Evolutionary conservation across 441 rosid species (phyloP), one percentile per base, ranked within the genome.

Genomic region (Adansonia madagascariensis): DNA sequence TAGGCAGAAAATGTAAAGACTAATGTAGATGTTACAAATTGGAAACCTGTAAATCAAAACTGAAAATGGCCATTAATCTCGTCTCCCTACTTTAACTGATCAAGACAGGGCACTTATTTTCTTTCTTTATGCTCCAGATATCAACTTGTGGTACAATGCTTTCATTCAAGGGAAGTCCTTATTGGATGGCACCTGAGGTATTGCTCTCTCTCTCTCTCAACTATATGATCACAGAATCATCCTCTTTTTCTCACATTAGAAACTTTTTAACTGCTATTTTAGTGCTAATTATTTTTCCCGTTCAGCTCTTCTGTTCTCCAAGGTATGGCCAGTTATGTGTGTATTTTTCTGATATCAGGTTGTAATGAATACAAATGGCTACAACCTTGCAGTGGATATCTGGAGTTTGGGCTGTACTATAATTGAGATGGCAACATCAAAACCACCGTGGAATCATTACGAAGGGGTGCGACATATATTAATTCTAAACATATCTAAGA

Each of bases 181-280:
- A 92, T 78, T 95, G 99, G 99, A 95, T 95, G 98, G 99, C 99
- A 59, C 99, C 99, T 41, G 99, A 95, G 99, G 99, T 95, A 89
- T 49, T 66, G 41, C 63, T 44, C 61, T n/a, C 73, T 46, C 59
- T 72, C 63, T 31, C 14, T 22, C 31, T 39, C 43, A 27, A 27
- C 31, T 27, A 27, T 27, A 27, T 27, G 31, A 27, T 27, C 31
- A 27, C 31, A 2, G 31, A 27, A 27, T 27, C 31, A 27, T 27
- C 31, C 31, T 27, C 31, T 27, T 27, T 27, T 27, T 27, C 31
- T 56, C 43, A 9, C 31, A 1, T 20, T 67, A 24, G 52, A 27
- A 27, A 31, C 4, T 8, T 60, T 41, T 41, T 49, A 39, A 15
- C 15, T 17, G 27, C 15, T 55, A 6, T 46, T 44, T 41, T 65